Percentiles rank a stretch among this genome's conserved stretches.
Conservation (phyloP, 2,329 filamentous ascomycete species). For the Dothideomycetes sp. region DNA sequence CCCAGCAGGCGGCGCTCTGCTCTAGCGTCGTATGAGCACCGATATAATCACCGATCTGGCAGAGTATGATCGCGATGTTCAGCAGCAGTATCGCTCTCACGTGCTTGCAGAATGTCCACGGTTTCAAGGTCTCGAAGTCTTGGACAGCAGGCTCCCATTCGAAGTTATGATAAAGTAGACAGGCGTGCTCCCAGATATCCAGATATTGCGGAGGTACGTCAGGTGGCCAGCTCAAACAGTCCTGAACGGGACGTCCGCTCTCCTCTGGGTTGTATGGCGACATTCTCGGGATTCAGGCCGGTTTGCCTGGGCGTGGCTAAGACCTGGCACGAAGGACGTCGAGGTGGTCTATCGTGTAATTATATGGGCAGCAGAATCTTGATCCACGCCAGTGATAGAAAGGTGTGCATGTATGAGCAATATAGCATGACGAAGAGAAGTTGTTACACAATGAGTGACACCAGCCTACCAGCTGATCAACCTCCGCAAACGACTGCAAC, state of each 20-base stretch:
- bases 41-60: slow-evolving; percentile 18
- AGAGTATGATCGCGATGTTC: slow-evolving; percentile 19
- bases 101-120: slow-evolving; percentile 9
- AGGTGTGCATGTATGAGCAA: too few species aligned
- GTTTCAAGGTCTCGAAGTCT: slow-evolving; percentile 15
- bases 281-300: too few species aligned
- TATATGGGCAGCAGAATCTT: not conserved
- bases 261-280: too few species aligned
- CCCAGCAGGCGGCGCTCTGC: slow-evolving; percentile 8
- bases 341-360: not conserved
- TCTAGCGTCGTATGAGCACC: slow-evolving; percentile 14
- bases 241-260: too few species aligned
- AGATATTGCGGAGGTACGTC: slow-evolving; percentile 1
- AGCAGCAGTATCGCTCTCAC: slow-evolving; percentile 14
- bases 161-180: slow-evolving; percentile 18
- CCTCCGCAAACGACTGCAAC: too few species aligned
- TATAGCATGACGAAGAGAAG: too few species aligned
- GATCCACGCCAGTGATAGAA: too few species aligned
- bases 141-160: slow-evolving; percentile 21
- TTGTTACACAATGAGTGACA: too few species aligned
- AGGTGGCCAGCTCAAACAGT: slow-evolving; percentile 2
- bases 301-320: too few species aligned
- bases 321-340: too few species aligned
- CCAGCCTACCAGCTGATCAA: too few species aligned
- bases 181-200: slow-evolving; percentile 24